These are phyloP conservation scores for Teunomyces funiuensis DNA, from an alignment of 805 yeast genomes.

Conservation along the genomic window DNA sequence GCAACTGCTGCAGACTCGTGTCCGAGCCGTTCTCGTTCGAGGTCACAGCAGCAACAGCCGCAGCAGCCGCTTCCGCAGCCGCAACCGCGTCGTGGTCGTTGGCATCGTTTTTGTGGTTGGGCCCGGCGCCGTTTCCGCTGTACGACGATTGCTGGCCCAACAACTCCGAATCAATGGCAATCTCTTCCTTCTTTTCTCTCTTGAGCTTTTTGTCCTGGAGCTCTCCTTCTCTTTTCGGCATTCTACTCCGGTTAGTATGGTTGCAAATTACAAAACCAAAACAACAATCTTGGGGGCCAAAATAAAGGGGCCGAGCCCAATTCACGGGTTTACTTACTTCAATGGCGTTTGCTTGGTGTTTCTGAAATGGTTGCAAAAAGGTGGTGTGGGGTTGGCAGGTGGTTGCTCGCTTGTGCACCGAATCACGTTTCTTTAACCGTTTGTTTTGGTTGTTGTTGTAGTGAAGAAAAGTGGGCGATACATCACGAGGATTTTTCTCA, in stretches of 20 bases:
- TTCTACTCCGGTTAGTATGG: conserved; percentile 13
- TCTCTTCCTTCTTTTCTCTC: conserved; percentile 16
- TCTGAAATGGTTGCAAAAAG: conserved; percentile 4
- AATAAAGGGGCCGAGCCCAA: not conserved
- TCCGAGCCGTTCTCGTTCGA: conserved; percentile 13
- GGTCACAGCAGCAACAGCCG: conserved; percentile 24
- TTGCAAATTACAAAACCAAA: conserved; percentile 1
- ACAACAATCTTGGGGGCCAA: not conserved
- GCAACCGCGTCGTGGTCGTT: conserved; percentile 24
- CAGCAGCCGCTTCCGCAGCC: conserved; percentile 29
- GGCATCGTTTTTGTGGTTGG: conserved; percentile 6
- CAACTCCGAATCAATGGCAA: conserved; percentile 44
- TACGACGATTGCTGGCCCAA: conserved; percentile 42
- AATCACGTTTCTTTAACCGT: conserved; percentile 10
- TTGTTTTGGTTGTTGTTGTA: conserved; percentile 3
- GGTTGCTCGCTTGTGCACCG: conserved; percentile 5
- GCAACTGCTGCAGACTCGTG: conserved; percentile 18
- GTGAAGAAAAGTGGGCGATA: conserved; percentile 10
- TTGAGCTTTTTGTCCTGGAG: conserved; percentile 12
- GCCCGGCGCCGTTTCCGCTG: conserved; percentile 10
- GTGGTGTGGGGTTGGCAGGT: not conserved
- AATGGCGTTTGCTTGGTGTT: not conserved
- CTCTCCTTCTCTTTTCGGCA: conserved; percentile 17
- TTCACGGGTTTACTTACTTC: not conserved
- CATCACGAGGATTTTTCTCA: conserved; percentile 13